Conservation (phyloP, 2,329 filamentous ascomycete genomes). For the Fusarium nurragi region DNA sequence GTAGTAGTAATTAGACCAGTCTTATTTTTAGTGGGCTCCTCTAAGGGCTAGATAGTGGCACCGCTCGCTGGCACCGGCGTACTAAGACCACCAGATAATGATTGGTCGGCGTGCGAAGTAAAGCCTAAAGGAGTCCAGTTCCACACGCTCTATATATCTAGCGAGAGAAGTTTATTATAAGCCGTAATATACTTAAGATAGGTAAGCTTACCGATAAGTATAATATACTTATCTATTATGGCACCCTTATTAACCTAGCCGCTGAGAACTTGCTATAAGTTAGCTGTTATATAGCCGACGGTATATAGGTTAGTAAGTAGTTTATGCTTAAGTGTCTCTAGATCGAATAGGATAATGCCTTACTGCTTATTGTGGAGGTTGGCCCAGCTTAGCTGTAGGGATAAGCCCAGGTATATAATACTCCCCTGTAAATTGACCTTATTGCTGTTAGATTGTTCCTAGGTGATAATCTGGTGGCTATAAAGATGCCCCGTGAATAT, state of each 20-base stretch:
- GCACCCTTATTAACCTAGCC: neutral
- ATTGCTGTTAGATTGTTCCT: neutral
- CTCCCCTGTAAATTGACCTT: slow-evolving; percentile 17
- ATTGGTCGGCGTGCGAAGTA: neutral
- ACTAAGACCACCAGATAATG: slow-evolving; percentile 5
- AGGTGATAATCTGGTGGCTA: slow-evolving; percentile 32
- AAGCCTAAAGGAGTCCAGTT: slow-evolving; percentile 14
- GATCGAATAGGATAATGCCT: slow-evolving; percentile 33
- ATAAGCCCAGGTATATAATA: slow-evolving; percentile 35
- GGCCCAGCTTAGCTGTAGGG: slow-evolving; percentile 32
- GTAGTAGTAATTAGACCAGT: fast-evolving
- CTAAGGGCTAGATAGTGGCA: slow-evolving; percentile 12
- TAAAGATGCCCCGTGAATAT: slow-evolving; percentile 40
- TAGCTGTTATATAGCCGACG: slow-evolving; percentile 19
- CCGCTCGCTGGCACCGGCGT: slow-evolving; percentile 31
- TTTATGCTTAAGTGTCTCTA: slow-evolving; percentile 29
- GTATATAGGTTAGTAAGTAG: slow-evolving; percentile 33
- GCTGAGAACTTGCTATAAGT: slow-evolving; percentile 19
- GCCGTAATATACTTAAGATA: slow-evolving; percentile 22
- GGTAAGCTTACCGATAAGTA: slow-evolving; percentile 23
- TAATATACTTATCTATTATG: slow-evolving; percentile 26
- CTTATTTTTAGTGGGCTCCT: neutral
- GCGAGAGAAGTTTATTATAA: slow-evolving; percentile 30
- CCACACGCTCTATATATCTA: slow-evolving; percentile 18
- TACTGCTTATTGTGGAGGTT: slow-evolving; percentile 34